Evolutionary conservation across 371 early-diverging fungal species (phyloP), one percentile per base, ranked within the genome.

Genomic region (Apophysomyces sp.): DNA sequence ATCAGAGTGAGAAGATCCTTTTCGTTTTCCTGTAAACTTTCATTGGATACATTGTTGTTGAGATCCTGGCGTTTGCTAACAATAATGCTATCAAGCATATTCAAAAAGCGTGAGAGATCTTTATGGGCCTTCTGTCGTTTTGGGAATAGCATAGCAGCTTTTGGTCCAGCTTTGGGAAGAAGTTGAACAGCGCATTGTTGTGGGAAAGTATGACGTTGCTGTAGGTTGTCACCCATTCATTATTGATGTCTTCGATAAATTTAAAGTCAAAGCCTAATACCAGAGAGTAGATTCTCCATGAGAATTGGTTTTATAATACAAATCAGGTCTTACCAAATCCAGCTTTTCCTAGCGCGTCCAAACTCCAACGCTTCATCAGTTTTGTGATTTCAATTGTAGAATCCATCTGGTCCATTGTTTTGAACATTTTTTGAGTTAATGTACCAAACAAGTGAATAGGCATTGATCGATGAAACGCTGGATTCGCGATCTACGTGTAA

Each of bases 1-100:
- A 87, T 81, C 66, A 87, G 64, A 0, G 86, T 76, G 26, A 85
- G 66, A 40, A 85, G 57, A 44, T 85, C 86, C n/a, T 70, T 77
- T 40, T 81, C 79, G 34, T 70, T 76, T 26, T 83, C 81, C 2
- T 58, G 61, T 1, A 52, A 55, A 18, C 44, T 37, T 0, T 60
- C 57, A 12, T 27, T 58, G 9, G 49, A n/a, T 7, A 4, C 21
- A 21, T 51, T 44, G 7, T 66, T 66, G n/a, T 55, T 58, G 34
- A 75, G 55, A 18, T 58, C 53, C 27, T 57, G 55, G 18, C 76
- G 69, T 44, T 73, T 67, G 24, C 66, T 56, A 16, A 71, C 76
- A 27, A 82, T 74, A 21, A 83, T 68, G 1, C 18, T 28, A 34
- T 69, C 70, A 24, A 83, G 68, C 49, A 80, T 72, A 26, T 54